Evolutionary conservation across 345 rosid species (phyloP).

Genomic region (Physaria fendleri): DNA sequence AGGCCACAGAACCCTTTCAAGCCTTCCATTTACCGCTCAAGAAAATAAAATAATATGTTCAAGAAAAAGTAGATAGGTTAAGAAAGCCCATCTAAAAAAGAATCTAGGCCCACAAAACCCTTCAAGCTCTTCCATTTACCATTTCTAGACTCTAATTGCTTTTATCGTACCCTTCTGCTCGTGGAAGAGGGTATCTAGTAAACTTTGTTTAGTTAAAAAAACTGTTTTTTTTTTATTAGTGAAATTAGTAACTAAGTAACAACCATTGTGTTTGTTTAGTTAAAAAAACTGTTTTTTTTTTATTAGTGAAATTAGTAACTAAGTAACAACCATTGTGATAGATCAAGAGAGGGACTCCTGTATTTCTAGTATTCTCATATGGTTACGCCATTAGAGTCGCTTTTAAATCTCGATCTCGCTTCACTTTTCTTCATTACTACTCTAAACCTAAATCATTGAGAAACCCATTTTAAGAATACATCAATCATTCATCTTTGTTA

Average conservation of each 20-base stretch:
- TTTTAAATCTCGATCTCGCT: conserved; percentile 17
- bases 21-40: too few relatives aligned
- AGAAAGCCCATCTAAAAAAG: too few relatives aligned
- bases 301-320: not conserved
- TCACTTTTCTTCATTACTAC: conserved; percentile 23
- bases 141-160: too few relatives aligned
- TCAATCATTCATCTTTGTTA: not conserved
- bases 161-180: not conserved
- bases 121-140: too few relatives aligned
- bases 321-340: too few relatives aligned
- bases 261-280: too few relatives aligned
- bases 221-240: not conserved
- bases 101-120: too few relatives aligned
- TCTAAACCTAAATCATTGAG: conserved; percentile 1
- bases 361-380: conserved; percentile 3
- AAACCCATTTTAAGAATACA: not conserved
- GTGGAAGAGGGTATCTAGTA: not conserved
- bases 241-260: conserved; percentile 10
- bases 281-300: too few relatives aligned
- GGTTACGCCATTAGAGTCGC: conserved; percentile 28
- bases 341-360: conserved; percentile 18
- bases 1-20: too few relatives aligned
- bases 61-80: too few relatives aligned
- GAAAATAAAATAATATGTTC: too few relatives aligned
- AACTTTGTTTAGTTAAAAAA: not conserved